Evolutionary conservation across 2,329 filamentous ascomycete species (phyloP), one percentile per base, ranked within the genome.

Genomic region (Sclerotinia spermophila): DNA sequence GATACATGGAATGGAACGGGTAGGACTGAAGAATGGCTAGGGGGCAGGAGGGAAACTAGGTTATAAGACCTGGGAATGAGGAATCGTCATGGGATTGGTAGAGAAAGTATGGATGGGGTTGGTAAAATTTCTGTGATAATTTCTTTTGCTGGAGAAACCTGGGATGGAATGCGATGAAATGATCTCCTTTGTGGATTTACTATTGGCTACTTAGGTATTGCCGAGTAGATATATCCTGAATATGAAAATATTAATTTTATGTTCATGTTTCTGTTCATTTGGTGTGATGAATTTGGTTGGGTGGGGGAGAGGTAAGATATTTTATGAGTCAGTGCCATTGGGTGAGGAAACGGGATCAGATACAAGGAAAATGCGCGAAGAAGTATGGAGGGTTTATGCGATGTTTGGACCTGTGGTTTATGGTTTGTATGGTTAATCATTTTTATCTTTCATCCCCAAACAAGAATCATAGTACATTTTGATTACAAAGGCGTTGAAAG

Each of bases 181-280:
- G 33, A 65, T 65, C 27, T 65, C 33, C 24, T 53, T 40, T 48
- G 35, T 53, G 35, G 45, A 40, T 53, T 53, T 65, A 51, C 33
- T 40, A 40, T n/a, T 40, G 45, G 35, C 62, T 40, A 53, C 45
- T 8, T 65, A 65, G 33, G n/a, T 40, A 53, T 40, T 51, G 33
- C 33, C 17, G 30, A 65, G 35, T 65, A 53, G 24, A 65, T 40
- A 24, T 65, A 51, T 53, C 45, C 35, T 65, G 33, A 65, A 65
- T 38, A 65, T 53, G 62, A 65, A 40, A n/a, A 53, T 40, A 53
- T 53, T 40, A 65, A 33, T 40, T 53, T 65, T 53, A 38, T 53
- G 17, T 53, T 65, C 17, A 13, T 60, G 38, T 21, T 19, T 60
- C n/a, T 19, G n/a, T 60, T 17, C n/a, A 27, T 27, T 27, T 19